Evolutionary conservation across 345 rosid genomes (phyloP).

Genomic region (Salix brachista): DNA sequence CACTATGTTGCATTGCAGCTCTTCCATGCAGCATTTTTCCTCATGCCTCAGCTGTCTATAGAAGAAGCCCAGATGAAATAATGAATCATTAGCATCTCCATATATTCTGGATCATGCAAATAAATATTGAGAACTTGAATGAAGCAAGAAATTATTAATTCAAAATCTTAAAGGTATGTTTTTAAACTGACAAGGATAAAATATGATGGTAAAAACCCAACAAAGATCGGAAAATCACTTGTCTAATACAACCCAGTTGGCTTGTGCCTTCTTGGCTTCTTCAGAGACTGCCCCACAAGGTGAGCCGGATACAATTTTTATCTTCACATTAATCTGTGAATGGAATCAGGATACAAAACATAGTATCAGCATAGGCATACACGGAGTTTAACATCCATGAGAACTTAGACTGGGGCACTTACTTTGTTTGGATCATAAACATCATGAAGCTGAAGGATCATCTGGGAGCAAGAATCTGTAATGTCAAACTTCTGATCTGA

Average conservation of each 20-base stretch:
- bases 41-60: slow-evolving; percentile 78
- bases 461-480: slow-evolving; percentile 89
- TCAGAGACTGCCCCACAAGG: slow-evolving; percentile 81
- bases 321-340: slow-evolving; percentile 76
- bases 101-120: neutral
- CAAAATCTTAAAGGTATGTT: neutral
- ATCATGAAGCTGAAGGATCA: slow-evolving; percentile 98
- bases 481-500: slow-evolving; percentile 72
- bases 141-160: neutral
- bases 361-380: slow-evolving; percentile 10
- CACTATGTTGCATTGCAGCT: slow-evolving; percentile 94
- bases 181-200: neutral
- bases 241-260: slow-evolving; percentile 93
- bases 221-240: slow-evolving; percentile 46
- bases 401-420: neutral
- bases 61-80: slow-evolving; percentile 13
- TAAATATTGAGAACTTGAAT: neutral
- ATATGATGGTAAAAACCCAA: neutral
- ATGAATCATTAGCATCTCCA: slow-evolving; percentile 2
- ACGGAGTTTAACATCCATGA: slow-evolving; percentile 4
- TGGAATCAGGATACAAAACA: slow-evolving; percentile 2
- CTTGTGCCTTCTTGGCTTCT: slow-evolving; percentile 72
- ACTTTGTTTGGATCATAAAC: slow-evolving; percentile 97
- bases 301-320: slow-evolving; percentile 86
- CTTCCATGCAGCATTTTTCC: slow-evolving; percentile 90